Evolutionary conservation across 306 rosid genomes (phyloP), one percentile per base, ranked within the genome.

Genomic region (Acacia acuminata): DNA sequence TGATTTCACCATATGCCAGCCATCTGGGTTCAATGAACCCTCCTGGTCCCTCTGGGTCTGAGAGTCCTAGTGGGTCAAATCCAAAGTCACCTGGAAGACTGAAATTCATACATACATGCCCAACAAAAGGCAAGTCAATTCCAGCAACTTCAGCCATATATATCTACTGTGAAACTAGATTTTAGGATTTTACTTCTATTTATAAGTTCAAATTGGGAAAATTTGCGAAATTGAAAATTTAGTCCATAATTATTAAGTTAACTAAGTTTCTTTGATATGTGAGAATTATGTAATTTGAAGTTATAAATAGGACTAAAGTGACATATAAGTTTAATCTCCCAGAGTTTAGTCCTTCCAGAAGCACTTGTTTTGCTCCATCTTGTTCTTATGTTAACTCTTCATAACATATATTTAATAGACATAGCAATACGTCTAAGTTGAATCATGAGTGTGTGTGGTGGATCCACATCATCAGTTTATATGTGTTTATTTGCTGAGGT

Each of bases 1-100:
- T 90, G 71, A 96, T 3, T 82, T 96, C 98, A 1, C 99, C 99
- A 36, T 96, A 96, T 19, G 99, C 99, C 61, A 96, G 79, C 99
- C 98, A 96, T 87, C 56, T 92, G 0, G 99, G 99, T 81, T 96
- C 98, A 8, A 96, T 93, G 89, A 96, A 96, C 77, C 98, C 99
- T 81, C 99, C 99, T 15, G 97, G 86, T 68, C 99, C 99, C 78
- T 96, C 98, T 3, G 99, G 99, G 82, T 96, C 98, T n/a, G 99
- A 96, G 3, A 96, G 94, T 11, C 99, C 99, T 34, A 93, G 78
- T 63, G 99, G 99, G 64, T 96, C 99, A 51, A 96, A 96, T 79
- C 99, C 97, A 56, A 0, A 96, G 90, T 96, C 99, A 13, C 99
- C 99, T 0, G 99, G 99, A n/a, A 96, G 92, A 84, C 97, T 93